Base-by-base conservation (phyloP, 768 basidiomycete species). In the Trametes coccinea region DNA sequence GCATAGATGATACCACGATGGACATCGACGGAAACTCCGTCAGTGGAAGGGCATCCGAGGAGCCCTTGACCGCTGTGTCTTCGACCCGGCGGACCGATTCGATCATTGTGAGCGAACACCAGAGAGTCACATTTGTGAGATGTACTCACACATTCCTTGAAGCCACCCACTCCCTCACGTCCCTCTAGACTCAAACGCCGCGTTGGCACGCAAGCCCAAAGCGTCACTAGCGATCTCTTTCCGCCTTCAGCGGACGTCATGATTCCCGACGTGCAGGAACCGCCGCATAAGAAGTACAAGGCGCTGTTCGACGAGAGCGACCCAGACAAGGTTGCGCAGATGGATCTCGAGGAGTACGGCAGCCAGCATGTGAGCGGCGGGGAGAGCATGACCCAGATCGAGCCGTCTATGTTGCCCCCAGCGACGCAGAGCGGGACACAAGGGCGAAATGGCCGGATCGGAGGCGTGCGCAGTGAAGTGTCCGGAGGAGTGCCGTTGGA, bases 271-370 rank as follows among this genome's bases (percentile, higher is more conserved):
- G 70, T 73, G 4, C 56, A 63, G n/a, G 85, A 86, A 63, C 89
- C 86, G 0, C 82, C 86, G 2, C 71, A 83, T 30, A 90, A 90
- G 69, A 88, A 84, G 71, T 89, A 86, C 76, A 87, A 84, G 66
- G 83, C 84, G 0, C 76, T 90, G 10, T 90, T 89, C 63, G 89
- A 90, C 16, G 82, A 84, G 8, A 86, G 78, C 45, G 78, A 86
- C 67, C 86, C 85, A 31, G 78, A 79, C 63, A 71, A 74, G 62
- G 65, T 77, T 66, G 61, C 64, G 46, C 68, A 73, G 27, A 64
- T 53, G 58, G 53, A 45, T 37, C 7, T 65, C 52, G 61, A 56
- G 16, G 65, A 67, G 44, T 66, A 69, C 31, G 52, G 37, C 7
- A 66, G 57, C n/a, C 62, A 68, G 56, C 54, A 47, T 17, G 41